Evolutionary conservation across 2,329 filamentous ascomycete genomes (phyloP).

Genomic region (Diaporthe sp.): DNA sequence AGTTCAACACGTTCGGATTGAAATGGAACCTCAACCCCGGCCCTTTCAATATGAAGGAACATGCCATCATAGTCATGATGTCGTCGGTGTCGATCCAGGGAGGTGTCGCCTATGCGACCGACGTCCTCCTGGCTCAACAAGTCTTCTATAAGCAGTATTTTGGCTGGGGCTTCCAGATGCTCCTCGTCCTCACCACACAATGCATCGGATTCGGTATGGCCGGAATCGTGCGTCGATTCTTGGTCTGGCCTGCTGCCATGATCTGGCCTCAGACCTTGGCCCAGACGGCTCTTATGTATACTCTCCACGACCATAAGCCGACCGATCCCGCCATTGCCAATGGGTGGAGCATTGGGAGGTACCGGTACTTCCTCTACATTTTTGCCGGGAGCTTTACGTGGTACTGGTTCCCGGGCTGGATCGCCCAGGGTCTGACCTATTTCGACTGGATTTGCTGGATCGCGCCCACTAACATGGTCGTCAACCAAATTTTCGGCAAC

Average conservation of each 20-base stretch:
- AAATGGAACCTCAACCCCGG: conserved; percentile 45
- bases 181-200: conserved; percentile 69
- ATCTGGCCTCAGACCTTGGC: conserved; percentile 72
- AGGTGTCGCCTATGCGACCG: conserved; percentile 47
- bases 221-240: conserved; percentile 67
- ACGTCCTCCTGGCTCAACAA: conserved; percentile 53
- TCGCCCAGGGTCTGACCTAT: conserved; percentile 30
- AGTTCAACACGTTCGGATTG: conserved; percentile 40
- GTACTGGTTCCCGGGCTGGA: conserved; percentile 33
- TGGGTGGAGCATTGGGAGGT: conserved; percentile 29
- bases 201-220: conserved; percentile 71
- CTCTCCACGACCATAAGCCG: conserved; percentile 69
- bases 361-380: conserved; percentile 28
- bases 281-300: conserved; percentile 71
- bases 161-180: conserved; percentile 68
- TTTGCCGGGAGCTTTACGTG: conserved; percentile 25
- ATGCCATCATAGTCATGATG: conserved; percentile 44
- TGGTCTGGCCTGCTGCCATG: conserved; percentile 71
- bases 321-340: conserved; percentile 49
- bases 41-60: conserved; percentile 48
- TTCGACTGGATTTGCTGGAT: conserved; percentile 34
- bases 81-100: conserved; percentile 43
- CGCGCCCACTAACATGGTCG: conserved; percentile 27
- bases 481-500: conserved; percentile 33
- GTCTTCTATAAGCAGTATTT: conserved; percentile 63